phyloP scores from a whole-genome alignment of 192 early-diverging fungal genomes.

The Neocallimastix lanati region DNA sequence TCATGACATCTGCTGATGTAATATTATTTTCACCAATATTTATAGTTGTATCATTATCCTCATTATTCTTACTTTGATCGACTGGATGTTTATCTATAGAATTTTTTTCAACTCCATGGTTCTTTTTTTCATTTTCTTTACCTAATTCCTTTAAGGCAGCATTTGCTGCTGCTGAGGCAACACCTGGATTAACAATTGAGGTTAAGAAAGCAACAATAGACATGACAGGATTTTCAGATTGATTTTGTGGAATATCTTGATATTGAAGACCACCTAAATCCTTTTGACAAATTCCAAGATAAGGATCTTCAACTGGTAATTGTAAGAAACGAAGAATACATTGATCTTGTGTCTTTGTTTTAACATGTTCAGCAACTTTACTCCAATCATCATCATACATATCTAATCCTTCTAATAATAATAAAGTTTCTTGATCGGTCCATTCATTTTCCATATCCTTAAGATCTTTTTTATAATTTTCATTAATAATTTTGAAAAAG shows the following conservation, averaged over 20 bases:
- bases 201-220: slow-evolving; percentile 76
- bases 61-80: not conserved
- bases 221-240: slow-evolving; percentile 80
- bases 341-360: slow-evolving; percentile 71
- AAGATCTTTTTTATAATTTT: slow-evolving; percentile 1
- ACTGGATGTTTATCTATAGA: not conserved
- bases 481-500: slow-evolving; percentile 57
- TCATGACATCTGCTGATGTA: not conserved
- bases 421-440: slow-evolving; percentile 70
- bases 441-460: slow-evolving; percentile 25
- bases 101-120: not conserved
- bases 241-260: slow-evolving; percentile 49
- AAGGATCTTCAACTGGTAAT: slow-evolving; percentile 5
- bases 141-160: slow-evolving; percentile 57
- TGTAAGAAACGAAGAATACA: slow-evolving; percentile 64
- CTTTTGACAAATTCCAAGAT: slow-evolving; percentile 6
- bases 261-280: slow-evolving; percentile 47
- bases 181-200: slow-evolving; percentile 64
- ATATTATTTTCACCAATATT: too few relatives aligned
- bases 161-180: slow-evolving; percentile 72
- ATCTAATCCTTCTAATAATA: slow-evolving; percentile 82
- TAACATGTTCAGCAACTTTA: slow-evolving; percentile 78
- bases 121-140: not conserved
- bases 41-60: not conserved
- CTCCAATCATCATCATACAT: slow-evolving; percentile 90